These are phyloP conservation scores for Chlorophyllum brunneum DNA, from an alignment of 768 basidiomycete species.

Conservation along the genomic window DNA sequence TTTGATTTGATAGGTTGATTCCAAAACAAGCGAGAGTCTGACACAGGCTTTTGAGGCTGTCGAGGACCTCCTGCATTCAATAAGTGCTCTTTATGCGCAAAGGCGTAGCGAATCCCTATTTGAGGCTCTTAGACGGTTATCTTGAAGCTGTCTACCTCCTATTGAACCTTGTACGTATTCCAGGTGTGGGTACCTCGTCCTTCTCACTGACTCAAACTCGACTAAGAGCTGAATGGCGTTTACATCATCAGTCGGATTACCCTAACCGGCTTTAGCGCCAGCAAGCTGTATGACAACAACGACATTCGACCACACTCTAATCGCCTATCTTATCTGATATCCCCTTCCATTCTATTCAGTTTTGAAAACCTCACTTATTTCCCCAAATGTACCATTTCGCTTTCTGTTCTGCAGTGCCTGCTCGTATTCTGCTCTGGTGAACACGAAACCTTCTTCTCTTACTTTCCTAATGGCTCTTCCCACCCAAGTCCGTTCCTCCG, in stretches of 20 bases:
- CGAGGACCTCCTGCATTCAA: constrained; percentile 50
- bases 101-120: constrained; percentile 45
- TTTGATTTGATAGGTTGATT: constrained; percentile 16
- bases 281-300: background rate
- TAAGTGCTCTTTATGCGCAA: constrained; percentile 51
- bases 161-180: background rate
- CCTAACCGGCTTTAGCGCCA: background rate
- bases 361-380: constrained; percentile 13
- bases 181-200: constrained; percentile 1
- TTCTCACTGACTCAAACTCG: constrained; percentile 8
- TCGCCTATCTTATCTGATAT: constrained; percentile 14
- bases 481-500: constrained; percentile 56
- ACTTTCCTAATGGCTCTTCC: constrained; percentile 45
- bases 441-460: constrained; percentile 40
- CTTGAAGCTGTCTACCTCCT: constrained; percentile 15
- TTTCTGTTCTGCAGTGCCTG: constrained; percentile 39
- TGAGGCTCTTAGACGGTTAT: constrained; percentile 42
- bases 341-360: background rate
- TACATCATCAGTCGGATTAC: constrained; percentile 3
- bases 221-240: background rate
- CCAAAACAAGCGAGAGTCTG: constrained; percentile 19
- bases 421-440: constrained; percentile 58
- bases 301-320: background rate
- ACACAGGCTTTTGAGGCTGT: constrained; percentile 48
- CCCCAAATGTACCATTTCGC: constrained; percentile 30